phyloP scores from a whole-genome alignment of 2,329 filamentous ascomycete species.

The Colletotrichum orbiculare region DNA sequence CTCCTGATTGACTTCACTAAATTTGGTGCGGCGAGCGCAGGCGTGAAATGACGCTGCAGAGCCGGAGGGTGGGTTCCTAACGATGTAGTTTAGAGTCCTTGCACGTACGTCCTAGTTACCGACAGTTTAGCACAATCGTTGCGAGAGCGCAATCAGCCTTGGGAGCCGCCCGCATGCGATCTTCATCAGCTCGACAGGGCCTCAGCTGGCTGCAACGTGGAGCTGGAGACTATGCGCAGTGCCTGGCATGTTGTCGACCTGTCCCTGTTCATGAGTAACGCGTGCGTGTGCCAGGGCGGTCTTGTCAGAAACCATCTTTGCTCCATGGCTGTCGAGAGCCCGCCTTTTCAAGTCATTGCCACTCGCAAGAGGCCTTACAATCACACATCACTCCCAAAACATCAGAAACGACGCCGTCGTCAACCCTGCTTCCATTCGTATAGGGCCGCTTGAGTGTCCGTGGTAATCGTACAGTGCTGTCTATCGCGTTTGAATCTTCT shows the following conservation, averaged over 20 bases:
- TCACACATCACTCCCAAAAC: background rate
- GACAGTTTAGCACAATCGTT: no score
- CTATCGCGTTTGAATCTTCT: constrained; percentile 36
- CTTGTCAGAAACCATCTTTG: no score
- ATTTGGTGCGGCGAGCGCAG: no score
- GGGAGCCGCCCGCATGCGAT: constrained; percentile 3
- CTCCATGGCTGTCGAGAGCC: background rate
- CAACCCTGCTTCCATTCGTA: constrained; percentile 35
- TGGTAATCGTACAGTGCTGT: constrained; percentile 38
- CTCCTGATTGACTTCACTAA: no score
- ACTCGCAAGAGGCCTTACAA: constrained; percentile 32
- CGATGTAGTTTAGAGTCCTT: no score
- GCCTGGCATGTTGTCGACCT: constrained; percentile 3
- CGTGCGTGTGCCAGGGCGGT: background rate
- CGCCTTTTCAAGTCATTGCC: constrained; percentile 6
- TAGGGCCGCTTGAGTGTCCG: constrained; percentile 33
- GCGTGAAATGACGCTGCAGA: no score
- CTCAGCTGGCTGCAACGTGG: background rate
- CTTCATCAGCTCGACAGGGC: constrained; percentile 32
- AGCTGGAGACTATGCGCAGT: background rate
- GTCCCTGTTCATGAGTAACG: no score
- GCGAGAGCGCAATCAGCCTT: background rate
- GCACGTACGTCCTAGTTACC: no score
- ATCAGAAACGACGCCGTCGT: constrained; percentile 3
- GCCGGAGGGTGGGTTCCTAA: no score